Base-by-base conservation (phyloP, 2,329 filamentous ascomycete species). In the Zelopaecilomyces penicillatus region DNA sequence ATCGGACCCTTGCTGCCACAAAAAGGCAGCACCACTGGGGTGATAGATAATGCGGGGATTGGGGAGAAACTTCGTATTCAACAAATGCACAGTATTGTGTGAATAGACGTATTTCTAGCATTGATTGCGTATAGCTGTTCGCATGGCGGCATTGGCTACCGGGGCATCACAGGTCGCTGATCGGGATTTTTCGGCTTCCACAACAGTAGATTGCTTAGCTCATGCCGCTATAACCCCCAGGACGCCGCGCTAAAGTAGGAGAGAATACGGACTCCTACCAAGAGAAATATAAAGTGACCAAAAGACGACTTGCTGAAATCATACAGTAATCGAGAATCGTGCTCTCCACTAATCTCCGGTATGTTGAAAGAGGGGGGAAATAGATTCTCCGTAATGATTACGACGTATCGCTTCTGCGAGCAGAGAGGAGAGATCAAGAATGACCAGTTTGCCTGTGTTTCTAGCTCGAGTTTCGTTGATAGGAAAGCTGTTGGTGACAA, bases 401-500 rank as follows among this genome's bases (percentile, higher is more conserved):
- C 93, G 82, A 57, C 93, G 80, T 55, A 98, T 97, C 41, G 90
- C 89, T 67, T 98, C 93, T 4, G 89, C 80, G 35, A 98, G 73
- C 42, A 98, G 72, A 60, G 83, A 86, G 28, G 90, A 94, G 11
- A 98, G 76, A 58, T 96, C 90, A 47, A 98, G 78, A 31, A 96
- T 77, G 45, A 94, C 81, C 57, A 98, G 75, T 73, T 98, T 98
- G 67, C 76, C 83, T 42, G 80, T 82, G 47, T 76, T 78, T 54
- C 73, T 78, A 31, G 80, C 74, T 64, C 85, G 83, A 52, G 86
- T 80, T 46, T 83, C 80, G 26, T 82, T 77, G 52, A 98, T 94
- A 3, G 93, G 93, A 65, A 97, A 97, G 45, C 90, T 94, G 69
- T 98, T 97, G 31, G 93, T 98, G 57, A 97, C 90, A 44, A 98